phyloP scores from a whole-genome alignment of 805 yeast genomes.

The Cyberlindnera americana region DNA sequence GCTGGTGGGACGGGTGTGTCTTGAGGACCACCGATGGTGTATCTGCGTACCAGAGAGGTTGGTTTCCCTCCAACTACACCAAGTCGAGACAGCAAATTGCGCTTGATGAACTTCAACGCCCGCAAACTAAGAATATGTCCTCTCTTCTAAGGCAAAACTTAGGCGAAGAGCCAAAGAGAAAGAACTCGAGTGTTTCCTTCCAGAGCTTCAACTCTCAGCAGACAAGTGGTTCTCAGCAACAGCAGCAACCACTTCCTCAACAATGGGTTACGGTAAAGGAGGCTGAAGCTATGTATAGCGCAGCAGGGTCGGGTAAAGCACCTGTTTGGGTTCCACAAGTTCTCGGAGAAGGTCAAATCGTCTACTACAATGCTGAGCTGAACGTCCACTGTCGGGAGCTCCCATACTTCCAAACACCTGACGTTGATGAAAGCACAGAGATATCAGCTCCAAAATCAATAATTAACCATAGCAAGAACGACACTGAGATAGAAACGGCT shows the following conservation, averaged over 20 bases:
- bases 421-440: conserved; percentile 31
- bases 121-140: conserved; percentile 10
- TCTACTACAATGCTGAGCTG: conserved; percentile 59
- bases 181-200: conserved; percentile 48
- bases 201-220: conserved; percentile 30
- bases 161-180: conserved; percentile 31
- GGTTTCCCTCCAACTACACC: conserved; percentile 76
- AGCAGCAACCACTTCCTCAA: conserved; percentile 2
- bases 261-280: conserved; percentile 34
- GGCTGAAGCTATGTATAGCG: conserved; percentile 34
- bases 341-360: conserved; percentile 50
- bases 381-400: conserved; percentile 55
- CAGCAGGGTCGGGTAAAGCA: conserved; percentile 31
- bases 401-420: conserved; percentile 46
- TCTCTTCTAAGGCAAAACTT: conserved; percentile 25
- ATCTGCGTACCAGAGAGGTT: conserved; percentile 49
- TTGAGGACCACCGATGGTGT: conserved; percentile 23
- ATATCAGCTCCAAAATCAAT: conserved; percentile 24
- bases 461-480: conserved; percentile 1
- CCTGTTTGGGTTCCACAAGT: conserved; percentile 62
- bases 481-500: not conserved
- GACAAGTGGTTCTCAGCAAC: not conserved
- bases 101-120: conserved; percentile 8
- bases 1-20: conserved; percentile 88
- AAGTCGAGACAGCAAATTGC: conserved; percentile 10